Evolutionary conservation across 768 basidiomycete species (phyloP).

Genomic region (Hypholoma sublateritium): DNA sequence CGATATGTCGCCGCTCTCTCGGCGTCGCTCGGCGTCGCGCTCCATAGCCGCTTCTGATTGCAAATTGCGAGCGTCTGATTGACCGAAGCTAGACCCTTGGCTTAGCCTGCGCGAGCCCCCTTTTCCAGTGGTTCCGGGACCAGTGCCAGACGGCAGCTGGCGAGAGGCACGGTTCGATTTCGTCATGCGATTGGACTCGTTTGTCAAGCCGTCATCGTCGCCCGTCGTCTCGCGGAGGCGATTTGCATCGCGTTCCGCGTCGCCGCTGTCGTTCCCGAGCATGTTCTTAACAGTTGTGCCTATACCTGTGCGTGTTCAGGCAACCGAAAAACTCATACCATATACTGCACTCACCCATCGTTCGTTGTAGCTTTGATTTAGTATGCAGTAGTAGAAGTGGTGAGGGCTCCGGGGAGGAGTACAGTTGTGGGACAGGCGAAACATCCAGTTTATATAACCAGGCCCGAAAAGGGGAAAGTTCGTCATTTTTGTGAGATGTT

Average conservation of each 20-base stretch:
- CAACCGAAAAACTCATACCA: neutral
- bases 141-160: slow-evolving; percentile 14
- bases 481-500: too few species aligned
- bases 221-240: neutral
- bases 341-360: neutral
- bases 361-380: neutral
- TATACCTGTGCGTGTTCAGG: slow-evolving; percentile 3
- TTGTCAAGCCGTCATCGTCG: neutral
- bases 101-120: neutral
- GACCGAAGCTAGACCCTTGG: neutral
- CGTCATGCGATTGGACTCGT: neutral
- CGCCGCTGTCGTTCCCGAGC: slow-evolving; percentile 9
- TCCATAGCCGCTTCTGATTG: slow-evolving; percentile 3
- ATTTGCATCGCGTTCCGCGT: neutral
- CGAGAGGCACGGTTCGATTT: slow-evolving; percentile 1
- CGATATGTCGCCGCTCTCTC: neutral
- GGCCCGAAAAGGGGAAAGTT: neutral
- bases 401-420: neutral
- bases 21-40: slow-evolving; percentile 4
- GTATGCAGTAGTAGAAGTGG: neutral
- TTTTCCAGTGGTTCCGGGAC: slow-evolving; percentile 14
- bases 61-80: neutral
- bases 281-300: slow-evolving; percentile 15
- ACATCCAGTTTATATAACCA: neutral
- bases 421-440: neutral